Evolutionary conservation across 306 rosid genomes (phyloP), one percentile per base, ranked within the genome.

Genomic region (Erythrophleum fordii): DNA sequence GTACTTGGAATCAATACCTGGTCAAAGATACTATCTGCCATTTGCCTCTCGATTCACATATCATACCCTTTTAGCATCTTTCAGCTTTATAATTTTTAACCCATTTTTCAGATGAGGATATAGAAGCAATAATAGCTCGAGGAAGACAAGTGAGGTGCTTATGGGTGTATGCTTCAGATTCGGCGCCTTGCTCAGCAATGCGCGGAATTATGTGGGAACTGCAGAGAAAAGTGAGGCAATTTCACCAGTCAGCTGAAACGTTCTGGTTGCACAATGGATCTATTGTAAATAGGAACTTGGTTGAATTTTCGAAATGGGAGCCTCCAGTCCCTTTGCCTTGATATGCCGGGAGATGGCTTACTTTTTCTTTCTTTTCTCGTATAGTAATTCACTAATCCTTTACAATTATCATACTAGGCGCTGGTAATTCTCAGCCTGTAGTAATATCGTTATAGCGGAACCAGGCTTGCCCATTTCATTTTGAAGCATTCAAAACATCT

Each of bases 181-280:
- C 91, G n/a, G 84, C 85, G 42, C 80, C 92, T 8, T 96, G 99
- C 82, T 96, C 98, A 5, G 98, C 98, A 81, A 87, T 92, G 97
- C 91, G 84, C 52, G 99, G 91, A 68, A 89, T 93, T 70, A 72
- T 93, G 88, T 92, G 97, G 99, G 99, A 96, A 69, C 97, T 96
- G 72, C 97, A 93, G 85, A 92, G 98, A 84, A 96, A 96, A 89
- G 90, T 89, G 5, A 88, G 98, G 87, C 86, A 83, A 62, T 96
- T 96, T 87, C 97, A 96, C 81, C 97, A 93, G 49, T 96, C 99
- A 58, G 85, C 89, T 25, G 98, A 92, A 90, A 93, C 98, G 58
- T 96, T 96, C 80, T 96, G 99, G 99, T 78, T 96, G 84, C 98
- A 92, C 74, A 89, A 96, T 59, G 94, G 90, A 68, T 88, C 99